Evolutionary conservation across 306 rosid species (phyloP).

Genomic region (Albizia julibrissin): DNA sequence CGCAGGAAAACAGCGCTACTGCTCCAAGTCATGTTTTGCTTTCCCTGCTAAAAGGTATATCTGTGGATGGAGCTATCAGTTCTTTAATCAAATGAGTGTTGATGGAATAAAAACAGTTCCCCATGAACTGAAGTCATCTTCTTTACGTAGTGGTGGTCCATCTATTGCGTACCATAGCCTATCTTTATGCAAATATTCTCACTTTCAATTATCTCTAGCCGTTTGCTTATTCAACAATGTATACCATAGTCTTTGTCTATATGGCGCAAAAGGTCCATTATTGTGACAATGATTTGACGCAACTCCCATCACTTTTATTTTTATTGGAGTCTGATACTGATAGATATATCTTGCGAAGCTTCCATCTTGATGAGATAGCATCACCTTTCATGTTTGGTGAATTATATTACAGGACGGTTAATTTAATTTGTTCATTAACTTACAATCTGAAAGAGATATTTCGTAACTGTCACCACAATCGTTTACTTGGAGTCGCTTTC

Average conservation of each 20-base stretch:
- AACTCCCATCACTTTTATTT: neutral
- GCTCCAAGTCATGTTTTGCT: neutral
- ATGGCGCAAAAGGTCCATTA: neutral
- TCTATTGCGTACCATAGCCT: neutral
- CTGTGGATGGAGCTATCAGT: neutral
- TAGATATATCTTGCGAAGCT: neutral
- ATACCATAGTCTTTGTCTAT: neutral
- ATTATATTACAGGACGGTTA: neutral
- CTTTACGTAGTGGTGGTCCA: neutral
- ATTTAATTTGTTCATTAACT: neutral
- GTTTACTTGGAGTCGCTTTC: neutral
- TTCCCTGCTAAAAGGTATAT: neutral
- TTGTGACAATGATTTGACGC: neutral
- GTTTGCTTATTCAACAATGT: neutral
- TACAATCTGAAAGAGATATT: neutral
- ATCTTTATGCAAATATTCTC: neutral
- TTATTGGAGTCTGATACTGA: neutral
- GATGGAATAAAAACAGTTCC: neutral
- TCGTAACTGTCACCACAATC: neutral
- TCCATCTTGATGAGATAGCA: neutral
- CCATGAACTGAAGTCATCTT: neutral
- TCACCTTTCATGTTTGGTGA: neutral
- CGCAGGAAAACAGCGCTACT: neutral
- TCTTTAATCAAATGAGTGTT: neutral
- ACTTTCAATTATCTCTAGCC: neutral